Evolutionary conservation across 2,329 filamentous ascomycete species (phyloP).

Genomic region (Fonsecaea pedrosoi): DNA sequence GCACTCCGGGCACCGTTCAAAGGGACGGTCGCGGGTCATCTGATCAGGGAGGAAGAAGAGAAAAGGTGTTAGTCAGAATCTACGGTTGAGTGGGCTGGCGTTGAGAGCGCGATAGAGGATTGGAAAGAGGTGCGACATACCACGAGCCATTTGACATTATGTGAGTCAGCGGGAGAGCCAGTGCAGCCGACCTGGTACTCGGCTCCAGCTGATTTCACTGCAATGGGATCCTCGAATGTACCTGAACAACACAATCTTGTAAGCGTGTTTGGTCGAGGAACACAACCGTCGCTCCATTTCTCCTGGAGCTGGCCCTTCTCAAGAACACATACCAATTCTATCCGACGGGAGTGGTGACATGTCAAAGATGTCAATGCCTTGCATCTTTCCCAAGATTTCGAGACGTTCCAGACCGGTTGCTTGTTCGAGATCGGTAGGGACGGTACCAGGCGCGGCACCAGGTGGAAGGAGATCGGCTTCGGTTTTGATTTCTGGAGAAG

Average conservation of each 20-base stretch:
- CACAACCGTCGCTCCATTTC: slow-evolving; percentile 11
- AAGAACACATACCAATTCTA: slow-evolving; percentile 70
- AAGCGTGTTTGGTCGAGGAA: slow-evolving; percentile 1
- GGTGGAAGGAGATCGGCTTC: slow-evolving; percentile 84
- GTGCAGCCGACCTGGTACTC: slow-evolving; percentile 99
- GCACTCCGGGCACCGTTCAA: slow-evolving; percentile 96
- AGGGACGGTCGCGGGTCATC: slow-evolving; percentile 85
- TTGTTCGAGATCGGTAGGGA: slow-evolving; percentile 95
- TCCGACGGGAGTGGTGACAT: slow-evolving; percentile 95
- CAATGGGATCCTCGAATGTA: slow-evolving; percentile 87
- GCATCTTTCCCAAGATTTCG: slow-evolving; percentile 99
- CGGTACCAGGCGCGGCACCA: slow-evolving; percentile 79
- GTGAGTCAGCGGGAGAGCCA: slow-evolving; percentile 88
- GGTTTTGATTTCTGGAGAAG: slow-evolving; percentile 75
- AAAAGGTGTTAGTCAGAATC: slow-evolving; percentile 17
- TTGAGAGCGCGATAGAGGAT: neutral
- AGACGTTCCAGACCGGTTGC: slow-evolving; percentile 97
- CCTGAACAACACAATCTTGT: slow-evolving; percentile 57
- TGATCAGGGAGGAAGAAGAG: slow-evolving; percentile 45
- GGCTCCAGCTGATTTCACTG: slow-evolving; percentile 88
- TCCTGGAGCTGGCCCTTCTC: neutral
- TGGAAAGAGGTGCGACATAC: slow-evolving; percentile 59
- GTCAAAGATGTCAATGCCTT: slow-evolving; percentile 97
- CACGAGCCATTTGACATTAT: slow-evolving; percentile 87
- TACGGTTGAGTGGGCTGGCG: too few species aligned